phyloP scores from a whole-genome alignment of 2,329 filamentous ascomycete species.

The Torrubiellomyces zombiae region DNA sequence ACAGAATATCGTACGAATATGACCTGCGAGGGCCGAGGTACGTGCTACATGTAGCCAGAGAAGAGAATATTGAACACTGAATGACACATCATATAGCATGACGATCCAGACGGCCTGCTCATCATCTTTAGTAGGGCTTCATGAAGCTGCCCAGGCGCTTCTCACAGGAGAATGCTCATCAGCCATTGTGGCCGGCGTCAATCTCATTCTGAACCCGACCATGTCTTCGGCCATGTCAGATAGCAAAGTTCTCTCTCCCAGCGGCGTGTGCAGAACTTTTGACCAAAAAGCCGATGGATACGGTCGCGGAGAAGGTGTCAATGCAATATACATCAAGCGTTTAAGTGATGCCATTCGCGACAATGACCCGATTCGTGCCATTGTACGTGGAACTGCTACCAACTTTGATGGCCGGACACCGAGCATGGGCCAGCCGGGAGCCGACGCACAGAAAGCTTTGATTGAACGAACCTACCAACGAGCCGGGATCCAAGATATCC shows the following conservation, averaged over 20 bases:
- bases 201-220: slow-evolving; percentile 14
- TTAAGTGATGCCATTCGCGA: slow-evolving; percentile 12
- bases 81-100: slow-evolving; percentile 5
- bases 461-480: too few relatives aligned
- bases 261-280: slow-evolving; percentile 15
- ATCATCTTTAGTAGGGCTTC: slow-evolving; percentile 12
- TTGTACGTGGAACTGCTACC: slow-evolving; percentile 8
- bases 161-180: slow-evolving; percentile 14
- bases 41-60: background rate
- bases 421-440: background rate
- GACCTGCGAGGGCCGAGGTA: too few relatives aligned
- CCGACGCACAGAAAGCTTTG: background rate
- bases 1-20: slow-evolving; percentile 7
- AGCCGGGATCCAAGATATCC: too few relatives aligned
- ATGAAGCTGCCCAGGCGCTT: slow-evolving; percentile 11
- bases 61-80: background rate
- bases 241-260: slow-evolving; percentile 7
- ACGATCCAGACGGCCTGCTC: slow-evolving; percentile 20
- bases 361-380: slow-evolving; percentile 9
- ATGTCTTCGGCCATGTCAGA: slow-evolving; percentile 7
- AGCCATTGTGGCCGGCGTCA: slow-evolving; percentile 19
- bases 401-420: slow-evolving; percentile 8
- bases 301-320: slow-evolving; percentile 14
- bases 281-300: slow-evolving; percentile 18
- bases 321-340: slow-evolving; percentile 15